These are phyloP conservation scores for Triticum timopheevii DNA, from an alignment of 176 grass and related monocot species.

Conservation along the genomic window DNA sequence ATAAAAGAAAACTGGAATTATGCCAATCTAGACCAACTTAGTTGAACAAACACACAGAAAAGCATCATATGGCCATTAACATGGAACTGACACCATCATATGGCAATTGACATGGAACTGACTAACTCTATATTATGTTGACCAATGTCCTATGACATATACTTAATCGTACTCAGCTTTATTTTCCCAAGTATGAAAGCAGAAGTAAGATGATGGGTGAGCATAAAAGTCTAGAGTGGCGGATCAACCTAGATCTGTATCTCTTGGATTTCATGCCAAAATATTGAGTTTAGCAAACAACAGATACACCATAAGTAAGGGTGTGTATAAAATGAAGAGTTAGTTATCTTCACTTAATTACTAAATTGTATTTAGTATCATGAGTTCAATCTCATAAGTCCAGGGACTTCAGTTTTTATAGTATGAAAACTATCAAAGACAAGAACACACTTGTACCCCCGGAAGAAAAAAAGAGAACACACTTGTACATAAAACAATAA, in stretches of 20 bases:
- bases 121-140: not conserved
- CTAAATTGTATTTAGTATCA: not conserved
- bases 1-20: not conserved
- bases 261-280: not conserved
- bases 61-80: not conserved
- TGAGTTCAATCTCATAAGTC: not conserved
- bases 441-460: too few relatives aligned
- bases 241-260: not conserved
- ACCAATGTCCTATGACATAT: not conserved
- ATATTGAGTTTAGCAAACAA: not conserved
- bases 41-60: conserved; percentile 5
- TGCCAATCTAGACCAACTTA: not conserved
- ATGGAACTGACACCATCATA: too few relatives aligned
- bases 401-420: not conserved
- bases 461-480: not conserved
- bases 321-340: not conserved
- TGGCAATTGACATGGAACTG: too few relatives aligned
- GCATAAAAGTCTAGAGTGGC: too few relatives aligned
- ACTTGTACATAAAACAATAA: not conserved
- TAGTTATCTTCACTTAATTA: not conserved
- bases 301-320: not conserved
- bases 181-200: conserved; percentile 3
- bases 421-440: too few relatives aligned
- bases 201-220: not conserved
- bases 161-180: not conserved